A percentile compares a stretch with the other conserved stretches of the same genome.
phyloP scores from a whole-genome alignment of 805 yeast species.

The Yarrowia alimentaria region DNA sequence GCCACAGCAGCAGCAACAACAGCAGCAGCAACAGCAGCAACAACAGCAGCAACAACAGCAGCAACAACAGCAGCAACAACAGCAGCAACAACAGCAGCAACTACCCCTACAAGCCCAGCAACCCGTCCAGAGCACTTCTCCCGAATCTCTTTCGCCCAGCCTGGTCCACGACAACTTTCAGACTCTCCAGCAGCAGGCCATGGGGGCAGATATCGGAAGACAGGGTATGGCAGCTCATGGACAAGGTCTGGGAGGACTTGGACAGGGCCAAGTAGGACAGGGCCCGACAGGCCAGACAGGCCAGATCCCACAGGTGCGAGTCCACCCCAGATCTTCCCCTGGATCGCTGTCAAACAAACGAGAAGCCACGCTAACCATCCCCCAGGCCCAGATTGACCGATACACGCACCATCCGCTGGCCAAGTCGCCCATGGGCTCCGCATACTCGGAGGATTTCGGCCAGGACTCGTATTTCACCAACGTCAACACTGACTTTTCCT shows the following conservation, averaged over 20 bases:
- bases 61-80: no score
- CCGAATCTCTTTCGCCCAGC: no score
- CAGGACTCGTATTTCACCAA: conserved; percentile 22
- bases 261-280: no score
- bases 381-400: conserved; percentile 26
- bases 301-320: neutral
- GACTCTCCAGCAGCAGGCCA: no score
- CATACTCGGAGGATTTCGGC: conserved; percentile 16
- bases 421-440: conserved; percentile 21
- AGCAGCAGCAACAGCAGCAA: no score
- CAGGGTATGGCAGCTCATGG: no score
- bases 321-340: neutral
- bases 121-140: neutral
- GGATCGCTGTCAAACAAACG: conserved; percentile 12
- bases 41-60: no score
- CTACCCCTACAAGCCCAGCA: neutral
- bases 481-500: conserved; percentile 18
- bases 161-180: no score
- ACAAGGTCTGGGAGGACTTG: no score
- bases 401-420: conserved; percentile 17
- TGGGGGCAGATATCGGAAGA: no score
- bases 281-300: no score
- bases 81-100: neutral
- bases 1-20: neutral
- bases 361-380: conserved; percentile 22